Percentiles rank a stretch among this genome's conserved stretches.
phyloP scores from a whole-genome alignment of 306 rosid species.

The Rosa lucieae region DNA sequence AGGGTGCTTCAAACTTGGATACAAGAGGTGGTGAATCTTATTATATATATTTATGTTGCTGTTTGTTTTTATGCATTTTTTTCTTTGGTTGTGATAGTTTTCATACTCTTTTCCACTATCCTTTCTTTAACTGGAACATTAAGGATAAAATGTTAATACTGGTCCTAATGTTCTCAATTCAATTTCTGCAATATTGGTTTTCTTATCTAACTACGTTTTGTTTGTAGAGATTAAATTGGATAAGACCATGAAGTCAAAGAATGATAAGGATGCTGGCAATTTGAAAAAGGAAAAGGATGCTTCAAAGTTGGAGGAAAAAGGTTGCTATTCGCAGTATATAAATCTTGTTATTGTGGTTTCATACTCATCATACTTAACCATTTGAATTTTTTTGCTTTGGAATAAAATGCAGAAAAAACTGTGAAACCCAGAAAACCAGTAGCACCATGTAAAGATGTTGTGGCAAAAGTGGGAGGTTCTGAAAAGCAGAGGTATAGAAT shows the following conservation, averaged over 20 bases:
- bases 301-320: constrained; percentile 53
- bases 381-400: constrained; percentile 27
- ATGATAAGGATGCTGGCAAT: constrained; percentile 32
- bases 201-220: neutral
- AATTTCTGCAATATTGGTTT: neutral
- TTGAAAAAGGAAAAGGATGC: constrained; percentile 41
- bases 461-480: constrained; percentile 62
- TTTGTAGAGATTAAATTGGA: constrained; percentile 36
- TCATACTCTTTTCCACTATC: neutral
- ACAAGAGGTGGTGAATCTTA: constrained; percentile 52
- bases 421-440: constrained; percentile 46
- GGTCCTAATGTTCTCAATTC: neutral
- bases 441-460: constrained; percentile 47
- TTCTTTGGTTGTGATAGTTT: neutral
- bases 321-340: constrained; percentile 34
- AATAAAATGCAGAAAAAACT: constrained; percentile 43
- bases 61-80: neutral
- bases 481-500: constrained; percentile 70
- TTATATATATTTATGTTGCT: constrained; percentile 12
- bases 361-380: constrained; percentile 22
- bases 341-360: constrained; percentile 17
- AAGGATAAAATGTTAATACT: neutral
- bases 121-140: neutral
- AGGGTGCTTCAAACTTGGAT: constrained; percentile 45
- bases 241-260: constrained; percentile 33